Percentiles rank a stretch among this genome's conserved stretches.
phyloP scores from a whole-genome alignment of 2,329 filamentous ascomycete species.

The Rutstroemia sp. region DNA sequence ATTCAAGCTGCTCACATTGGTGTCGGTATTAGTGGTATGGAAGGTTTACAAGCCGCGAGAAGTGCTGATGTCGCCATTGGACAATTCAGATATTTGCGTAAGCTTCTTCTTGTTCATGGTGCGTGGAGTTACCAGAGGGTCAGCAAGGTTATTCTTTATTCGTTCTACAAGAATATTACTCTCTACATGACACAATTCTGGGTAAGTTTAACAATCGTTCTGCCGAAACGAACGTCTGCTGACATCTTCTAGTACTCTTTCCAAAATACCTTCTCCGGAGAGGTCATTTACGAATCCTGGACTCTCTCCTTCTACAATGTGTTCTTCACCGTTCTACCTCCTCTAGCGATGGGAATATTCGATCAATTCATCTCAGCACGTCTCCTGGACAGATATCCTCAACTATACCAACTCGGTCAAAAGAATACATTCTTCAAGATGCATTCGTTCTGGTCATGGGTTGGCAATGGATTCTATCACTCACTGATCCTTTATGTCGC shows the following conservation, averaged over 20 bases:
- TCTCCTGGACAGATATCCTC: conserved; percentile 88
- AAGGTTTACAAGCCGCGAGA: conserved; percentile 92
- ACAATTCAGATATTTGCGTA: conserved; percentile 91
- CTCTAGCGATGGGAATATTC: conserved; percentile 89
- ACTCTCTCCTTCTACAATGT: conserved; percentile 99
- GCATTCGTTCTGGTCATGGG: conserved; percentile 89
- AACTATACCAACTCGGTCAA: conserved; percentile 89
- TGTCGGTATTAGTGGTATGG: conserved; percentile 92
- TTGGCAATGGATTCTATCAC: conserved; percentile 91
- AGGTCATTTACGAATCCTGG: conserved; percentile 99
- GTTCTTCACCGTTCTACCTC: conserved; percentile 90
- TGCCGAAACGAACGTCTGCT: conserved; percentile 13
- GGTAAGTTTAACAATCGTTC: conserved; percentile 46
- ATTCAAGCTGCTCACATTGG: conserved; percentile 98
- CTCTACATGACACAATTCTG: conserved; percentile 99
- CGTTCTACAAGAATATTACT: conserved; percentile 99
- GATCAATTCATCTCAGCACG: conserved; percentile 97
- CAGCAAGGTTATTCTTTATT: conserved; percentile 95
- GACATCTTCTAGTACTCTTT: conserved; percentile 67
- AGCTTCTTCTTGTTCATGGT: conserved; percentile 89
- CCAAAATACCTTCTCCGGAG: conserved; percentile 95
- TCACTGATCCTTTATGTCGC: conserved; percentile 88
- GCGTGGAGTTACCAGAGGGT: conserved; percentile 97
- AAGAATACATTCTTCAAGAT: conserved; percentile 89
- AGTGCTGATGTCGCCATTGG: conserved; percentile 94